phyloP scores from a whole-genome alignment of 805 yeast genomes.

The Metschnikowia gruessii region DNA sequence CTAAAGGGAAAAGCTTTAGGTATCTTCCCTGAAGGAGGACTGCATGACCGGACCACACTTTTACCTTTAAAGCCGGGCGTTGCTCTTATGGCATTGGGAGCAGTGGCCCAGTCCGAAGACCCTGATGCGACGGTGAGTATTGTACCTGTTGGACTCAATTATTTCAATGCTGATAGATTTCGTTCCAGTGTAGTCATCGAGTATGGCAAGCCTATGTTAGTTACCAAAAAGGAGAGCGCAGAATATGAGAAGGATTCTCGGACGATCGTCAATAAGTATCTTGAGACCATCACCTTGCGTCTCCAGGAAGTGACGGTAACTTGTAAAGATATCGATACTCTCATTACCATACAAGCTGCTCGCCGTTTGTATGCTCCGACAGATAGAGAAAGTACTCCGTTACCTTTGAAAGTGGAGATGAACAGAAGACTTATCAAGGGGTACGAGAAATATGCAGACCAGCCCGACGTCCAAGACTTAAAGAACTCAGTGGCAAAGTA shows the following conservation, averaged over 20 bases:
- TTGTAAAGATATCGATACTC: slow-evolving; percentile 41
- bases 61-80: slow-evolving; percentile 45
- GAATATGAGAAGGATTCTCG: slow-evolving; percentile 28
- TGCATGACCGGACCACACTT: slow-evolving; percentile 42
- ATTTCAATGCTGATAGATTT: slow-evolving; percentile 42
- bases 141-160: slow-evolving; percentile 42
- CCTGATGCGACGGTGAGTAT: slow-evolving; percentile 26
- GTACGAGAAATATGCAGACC: slow-evolving; percentile 32
- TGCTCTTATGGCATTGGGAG: slow-evolving; percentile 45
- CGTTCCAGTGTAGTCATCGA: slow-evolving; percentile 42
- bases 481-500: slow-evolving; percentile 33
- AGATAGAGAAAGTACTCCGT: slow-evolving; percentile 34
- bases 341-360: slow-evolving; percentile 43
- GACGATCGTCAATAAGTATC: slow-evolving; percentile 27
- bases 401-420: slow-evolving; percentile 43
- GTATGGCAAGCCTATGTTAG: slow-evolving; percentile 41
- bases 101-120: slow-evolving; percentile 30
- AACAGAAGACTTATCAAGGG: slow-evolving; percentile 39
- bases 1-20: slow-evolving; percentile 35
- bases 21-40: slow-evolving; percentile 45
- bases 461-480: slow-evolving; percentile 33
- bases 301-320: slow-evolving; percentile 41
- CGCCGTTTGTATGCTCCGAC: slow-evolving; percentile 38
- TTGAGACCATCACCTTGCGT: slow-evolving; percentile 31
- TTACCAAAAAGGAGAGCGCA: slow-evolving; percentile 29